These are phyloP conservation scores for Russula emetica DNA, from an alignment of 768 basidiomycete species.

Conservation along the genomic window DNA sequence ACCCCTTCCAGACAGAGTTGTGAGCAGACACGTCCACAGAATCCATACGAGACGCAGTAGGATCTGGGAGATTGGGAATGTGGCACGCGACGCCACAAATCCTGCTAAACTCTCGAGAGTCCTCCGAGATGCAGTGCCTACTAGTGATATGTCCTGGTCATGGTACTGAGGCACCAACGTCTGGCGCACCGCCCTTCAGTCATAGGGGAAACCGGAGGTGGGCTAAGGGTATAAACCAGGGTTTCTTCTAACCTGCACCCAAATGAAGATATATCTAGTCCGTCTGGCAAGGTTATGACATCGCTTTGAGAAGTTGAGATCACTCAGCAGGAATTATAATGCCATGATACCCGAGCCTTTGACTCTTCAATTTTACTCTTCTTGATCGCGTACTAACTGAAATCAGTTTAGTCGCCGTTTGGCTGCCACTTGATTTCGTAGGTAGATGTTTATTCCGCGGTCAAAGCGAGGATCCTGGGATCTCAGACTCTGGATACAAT, in stretches of 20 bases:
- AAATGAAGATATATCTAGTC: neutral
- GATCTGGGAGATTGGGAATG: neutral
- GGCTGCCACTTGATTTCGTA: neutral
- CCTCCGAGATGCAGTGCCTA: neutral
- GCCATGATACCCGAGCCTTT: neutral
- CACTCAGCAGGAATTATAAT: neutral
- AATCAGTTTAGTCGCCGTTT: neutral
- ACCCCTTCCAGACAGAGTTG: neutral
- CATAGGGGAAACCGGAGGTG: neutral
- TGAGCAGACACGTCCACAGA: neutral
- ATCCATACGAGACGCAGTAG: neutral
- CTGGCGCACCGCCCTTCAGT: neutral
- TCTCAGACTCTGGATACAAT: neutral
- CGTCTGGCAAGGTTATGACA: neutral
- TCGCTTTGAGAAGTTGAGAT: neutral
- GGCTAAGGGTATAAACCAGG: neutral
- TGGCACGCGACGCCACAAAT: neutral
- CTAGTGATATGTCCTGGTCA: neutral
- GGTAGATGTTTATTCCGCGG: neutral
- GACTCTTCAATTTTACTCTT: too few species aligned
- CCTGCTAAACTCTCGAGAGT: neutral
- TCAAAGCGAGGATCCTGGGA: neutral
- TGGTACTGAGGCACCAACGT: neutral
- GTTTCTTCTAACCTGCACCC: neutral
- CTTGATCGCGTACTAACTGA: neutral